A percentile compares a stretch with the other conserved stretches of the same genome.
phyloP scores from a whole-genome alignment of 1,284 basidiomycete species.

The Schizophyllum amplum region DNA sequence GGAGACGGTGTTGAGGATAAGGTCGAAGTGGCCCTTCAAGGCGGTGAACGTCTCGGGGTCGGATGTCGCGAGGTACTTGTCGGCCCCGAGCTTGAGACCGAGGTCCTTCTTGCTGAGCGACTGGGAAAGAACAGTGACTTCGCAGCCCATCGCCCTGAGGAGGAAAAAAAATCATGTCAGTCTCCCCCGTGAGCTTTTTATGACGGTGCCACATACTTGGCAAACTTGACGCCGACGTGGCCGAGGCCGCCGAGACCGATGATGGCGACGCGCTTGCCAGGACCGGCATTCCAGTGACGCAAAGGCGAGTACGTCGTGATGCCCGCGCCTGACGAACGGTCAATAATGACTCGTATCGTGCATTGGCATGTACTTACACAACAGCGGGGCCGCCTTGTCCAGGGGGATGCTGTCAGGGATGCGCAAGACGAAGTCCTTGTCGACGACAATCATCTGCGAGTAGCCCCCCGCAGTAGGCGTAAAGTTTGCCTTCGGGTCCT shows the following conservation, averaged over 20 bases:
- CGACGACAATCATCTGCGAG: slow-evolving; percentile 6
- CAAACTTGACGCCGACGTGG: slow-evolving; percentile 5
- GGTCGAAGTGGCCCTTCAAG: slow-evolving; percentile 1
- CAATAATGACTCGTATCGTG: background rate
- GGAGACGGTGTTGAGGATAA: slow-evolving; percentile 9
- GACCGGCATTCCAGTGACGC: slow-evolving; percentile 2
- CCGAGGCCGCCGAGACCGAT: slow-evolving; percentile 7
- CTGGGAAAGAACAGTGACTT: slow-evolving; percentile 8
- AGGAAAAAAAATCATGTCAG: background rate
- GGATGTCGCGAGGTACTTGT: slow-evolving; percentile 4
- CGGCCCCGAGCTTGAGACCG: slow-evolving; percentile 6
- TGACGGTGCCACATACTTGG: slow-evolving; percentile 1
- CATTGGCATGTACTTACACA: slow-evolving; percentile 1
- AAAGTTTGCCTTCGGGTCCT: background rate
- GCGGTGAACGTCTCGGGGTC: background rate
- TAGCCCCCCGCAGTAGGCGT: slow-evolving; percentile 3
- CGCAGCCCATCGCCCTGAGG: slow-evolving; percentile 3
- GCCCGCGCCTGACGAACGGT: background rate
- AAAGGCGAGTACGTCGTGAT: slow-evolving; percentile 7
- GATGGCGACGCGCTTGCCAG: slow-evolving; percentile 2
- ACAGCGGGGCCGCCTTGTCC: slow-evolving; percentile 3
- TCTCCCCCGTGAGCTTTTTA: background rate
- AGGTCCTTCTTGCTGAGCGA: slow-evolving; percentile 7
- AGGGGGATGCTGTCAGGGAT: slow-evolving; percentile 5
- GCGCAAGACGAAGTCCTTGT: slow-evolving; percentile 5